Base-by-base conservation (phyloP, 192 early-diverging fungal genomes). In the Umbelopsis ramanniana region DNA sequence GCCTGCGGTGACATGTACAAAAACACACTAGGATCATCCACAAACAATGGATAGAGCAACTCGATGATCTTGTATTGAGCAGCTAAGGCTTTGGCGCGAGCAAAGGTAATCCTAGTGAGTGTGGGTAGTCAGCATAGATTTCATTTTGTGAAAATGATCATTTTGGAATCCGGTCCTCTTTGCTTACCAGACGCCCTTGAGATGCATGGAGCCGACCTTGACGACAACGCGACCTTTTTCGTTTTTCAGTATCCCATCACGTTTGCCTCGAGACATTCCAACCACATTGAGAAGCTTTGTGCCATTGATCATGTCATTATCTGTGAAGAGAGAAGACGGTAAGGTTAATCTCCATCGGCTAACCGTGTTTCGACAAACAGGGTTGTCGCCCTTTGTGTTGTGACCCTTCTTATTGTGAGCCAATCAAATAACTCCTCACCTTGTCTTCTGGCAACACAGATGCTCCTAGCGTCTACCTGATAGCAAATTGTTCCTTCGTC, bases 231-330 rank as follows among this genome's bases (percentile, higher is more conserved):
- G 84, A 29, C 90, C 93, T 80, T 93, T 93, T 78, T 95, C 93
- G 75, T 93, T 93, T 76, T 95, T 95, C 43, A 95, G 83, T 55
- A 95, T 93, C 2, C 91, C 92, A 70, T 95, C 93, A 46, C 93
- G 83, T 76, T 93, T 93, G 57, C 93, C 93, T 26, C 93, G 90
- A 60, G 93, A 91, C 92, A 95, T 93, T 52, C 92, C 92, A 19
- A 89, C 90, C 23, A 95, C 92, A 79, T 95, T 95, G 29, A 95
- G 84, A 57, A 95, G 83, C 77, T 95, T 95, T 17, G 93, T 95
- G 38, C 93, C 92, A 78, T 95, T 93, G 50, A 93, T 90, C 90
- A 93, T 93, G 70, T 93, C 85, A 77, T 94, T 92, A 71, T 94
- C 93, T 91, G 83, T 35, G 47, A 52, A 26, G 23, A 8, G 15